A percentile compares a stretch with the other conserved stretches of the same genome.
These are phyloP conservation scores for Trichosporon coremiiforme DNA, from an alignment of 1,284 basidiomycete species.

Conservation along the genomic window DNA sequence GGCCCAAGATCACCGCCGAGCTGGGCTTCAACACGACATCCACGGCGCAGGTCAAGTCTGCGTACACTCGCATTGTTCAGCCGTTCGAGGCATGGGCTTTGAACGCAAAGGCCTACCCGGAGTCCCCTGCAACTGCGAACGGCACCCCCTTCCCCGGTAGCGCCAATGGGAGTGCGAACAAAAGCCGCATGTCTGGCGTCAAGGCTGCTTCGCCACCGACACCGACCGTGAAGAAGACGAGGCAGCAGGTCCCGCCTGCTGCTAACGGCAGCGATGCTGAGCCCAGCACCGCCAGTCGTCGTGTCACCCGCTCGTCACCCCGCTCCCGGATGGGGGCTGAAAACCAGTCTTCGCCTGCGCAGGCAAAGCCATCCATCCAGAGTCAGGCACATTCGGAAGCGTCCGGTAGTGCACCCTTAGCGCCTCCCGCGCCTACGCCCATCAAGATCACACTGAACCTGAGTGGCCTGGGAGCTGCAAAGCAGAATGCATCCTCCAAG, in stretches of 20 bases:
- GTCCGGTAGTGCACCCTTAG: constrained; percentile 16
- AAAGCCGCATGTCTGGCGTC: constrained; percentile 25
- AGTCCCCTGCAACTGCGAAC: constrained; percentile 35
- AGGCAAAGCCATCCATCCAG: neutral
- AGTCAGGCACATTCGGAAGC: constrained; percentile 13
- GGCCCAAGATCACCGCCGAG: constrained; percentile 78
- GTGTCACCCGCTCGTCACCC: constrained; percentile 5
- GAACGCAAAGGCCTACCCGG: constrained; percentile 63
- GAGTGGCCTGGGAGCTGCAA: constrained; percentile 2
- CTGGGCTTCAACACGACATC: constrained; percentile 67
- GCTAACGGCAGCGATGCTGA: neutral
- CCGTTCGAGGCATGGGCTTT: constrained; percentile 91
- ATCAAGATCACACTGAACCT: constrained; percentile 37
- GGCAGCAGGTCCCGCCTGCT: neutral
- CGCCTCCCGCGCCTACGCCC: constrained; percentile 24
- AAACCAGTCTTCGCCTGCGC: neutral
- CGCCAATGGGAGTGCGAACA: constrained; percentile 32
- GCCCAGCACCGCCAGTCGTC: neutral
- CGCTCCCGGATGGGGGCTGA: neutral
- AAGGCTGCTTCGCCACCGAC: neutral
- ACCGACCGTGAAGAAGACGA: constrained; percentile 1
- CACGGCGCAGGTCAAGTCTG: constrained; percentile 76
- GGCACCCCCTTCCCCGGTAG: constrained; percentile 10
- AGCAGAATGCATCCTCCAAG: neutral
- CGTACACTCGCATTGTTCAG: constrained; percentile 85